Conservation (phyloP, 192 early-diverging fungal genomes). For the Glomus cerebriforme region DNA sequence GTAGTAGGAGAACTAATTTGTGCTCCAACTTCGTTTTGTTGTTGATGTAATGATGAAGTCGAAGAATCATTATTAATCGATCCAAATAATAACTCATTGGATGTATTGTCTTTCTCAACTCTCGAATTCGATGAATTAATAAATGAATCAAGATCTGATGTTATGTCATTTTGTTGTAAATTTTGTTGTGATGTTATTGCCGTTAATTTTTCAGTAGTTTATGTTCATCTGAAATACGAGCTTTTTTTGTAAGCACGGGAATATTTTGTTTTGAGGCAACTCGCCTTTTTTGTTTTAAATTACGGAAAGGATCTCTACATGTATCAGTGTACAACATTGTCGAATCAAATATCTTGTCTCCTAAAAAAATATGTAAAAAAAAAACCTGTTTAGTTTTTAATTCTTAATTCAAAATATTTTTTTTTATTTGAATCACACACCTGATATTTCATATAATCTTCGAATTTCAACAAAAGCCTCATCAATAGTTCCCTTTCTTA, state of each 20-base stretch:
- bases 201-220: not conserved
- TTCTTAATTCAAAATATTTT: not conserved
- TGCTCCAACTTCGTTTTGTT: too few species aligned
- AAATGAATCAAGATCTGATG: not conserved
- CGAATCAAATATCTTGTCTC: conserved; percentile 14
- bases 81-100: not conserved
- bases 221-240: not conserved
- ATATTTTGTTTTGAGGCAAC: not conserved
- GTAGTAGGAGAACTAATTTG: too few species aligned
- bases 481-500: not conserved
- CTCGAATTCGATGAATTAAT: not conserved
- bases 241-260: not conserved
- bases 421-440: not conserved
- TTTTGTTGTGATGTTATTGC: not conserved
- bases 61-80: not conserved
- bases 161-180: not conserved
- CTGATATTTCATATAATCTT: not conserved
- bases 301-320: conserved; percentile 19
- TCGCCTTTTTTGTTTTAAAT: conserved; percentile 3
- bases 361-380: not conserved
- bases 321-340: not conserved
- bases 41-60: too few species aligned
- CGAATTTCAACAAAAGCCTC: not conserved
- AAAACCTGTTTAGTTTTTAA: not conserved
- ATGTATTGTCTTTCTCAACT: not conserved